A percentile compares a stretch with the other conserved stretches of the same genome.
Evolutionary conservation across 176 grass and related monocot genomes (phyloP).

Genomic region (Oryza meridionalis): DNA sequence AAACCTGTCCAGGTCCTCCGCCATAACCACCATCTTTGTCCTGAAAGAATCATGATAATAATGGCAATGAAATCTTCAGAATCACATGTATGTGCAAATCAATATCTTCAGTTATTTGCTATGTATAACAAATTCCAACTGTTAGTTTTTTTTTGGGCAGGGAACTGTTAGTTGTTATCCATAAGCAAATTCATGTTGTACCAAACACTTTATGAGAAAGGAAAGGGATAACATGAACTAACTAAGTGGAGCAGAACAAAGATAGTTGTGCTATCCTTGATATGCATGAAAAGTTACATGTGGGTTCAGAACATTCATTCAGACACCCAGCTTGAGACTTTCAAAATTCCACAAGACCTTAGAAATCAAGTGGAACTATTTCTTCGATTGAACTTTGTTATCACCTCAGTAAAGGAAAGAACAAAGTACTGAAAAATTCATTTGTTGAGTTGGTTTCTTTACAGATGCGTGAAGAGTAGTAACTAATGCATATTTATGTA

Average conservation of each 20-base stretch:
- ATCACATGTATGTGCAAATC: not conserved
- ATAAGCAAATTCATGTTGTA: conserved; percentile 7
- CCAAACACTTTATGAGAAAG: not conserved
- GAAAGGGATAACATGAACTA: not conserved
- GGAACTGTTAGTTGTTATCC: not conserved
- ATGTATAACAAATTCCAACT: not conserved
- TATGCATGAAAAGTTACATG: not conserved
- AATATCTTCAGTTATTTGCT: not conserved
- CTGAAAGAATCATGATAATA: conserved; percentile 51
- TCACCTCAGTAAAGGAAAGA: not conserved
- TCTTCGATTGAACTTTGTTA: not conserved
- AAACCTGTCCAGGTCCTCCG: conserved; percentile 96
- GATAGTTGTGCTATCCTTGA: not conserved
- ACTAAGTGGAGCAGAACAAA: conserved; percentile 17
- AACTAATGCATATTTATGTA: not conserved
- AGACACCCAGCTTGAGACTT: not conserved
- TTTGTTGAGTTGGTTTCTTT: not conserved
- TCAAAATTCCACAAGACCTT: not conserved
- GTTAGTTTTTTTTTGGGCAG: too few species aligned
- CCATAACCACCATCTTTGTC: conserved; percentile 92
- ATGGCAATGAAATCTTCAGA: conserved; percentile 4
- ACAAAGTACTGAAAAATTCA: not conserved
- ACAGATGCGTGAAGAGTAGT: not conserved
- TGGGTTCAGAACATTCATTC: conserved; percentile 4
- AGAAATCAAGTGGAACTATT: not conserved